Percentiles rank a stretch among this genome's conserved stretches.
These are phyloP conservation scores for Juglanconis sp. DNA, from an alignment of 2,329 filamentous ascomycete species.

Conservation along the genomic window DNA sequence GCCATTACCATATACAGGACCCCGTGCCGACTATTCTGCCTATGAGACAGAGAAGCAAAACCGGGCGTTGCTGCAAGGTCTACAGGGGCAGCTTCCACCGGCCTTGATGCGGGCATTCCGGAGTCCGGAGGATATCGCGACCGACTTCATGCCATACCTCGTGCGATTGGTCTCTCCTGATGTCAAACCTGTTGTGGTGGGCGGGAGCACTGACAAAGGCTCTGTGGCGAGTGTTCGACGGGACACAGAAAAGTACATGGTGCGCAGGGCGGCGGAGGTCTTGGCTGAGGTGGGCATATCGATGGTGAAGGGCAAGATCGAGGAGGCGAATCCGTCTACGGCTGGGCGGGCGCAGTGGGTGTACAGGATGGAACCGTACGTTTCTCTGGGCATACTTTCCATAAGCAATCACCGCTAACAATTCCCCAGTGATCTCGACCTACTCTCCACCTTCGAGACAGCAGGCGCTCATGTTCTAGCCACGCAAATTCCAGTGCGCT, in stretches of 20 bases:
- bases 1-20: slow-evolving; percentile 73
- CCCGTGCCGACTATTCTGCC: slow-evolving; percentile 77
- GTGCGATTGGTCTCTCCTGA: slow-evolving; percentile 81
- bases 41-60: slow-evolving; percentile 79
- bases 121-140: slow-evolving; percentile 71
- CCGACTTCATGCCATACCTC: slow-evolving; percentile 81
- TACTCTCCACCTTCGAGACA: slow-evolving; percentile 71
- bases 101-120: slow-evolving; percentile 74
- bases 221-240: slow-evolving; percentile 75
- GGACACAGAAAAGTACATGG: slow-evolving; percentile 77
- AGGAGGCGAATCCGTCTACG: slow-evolving; percentile 44
- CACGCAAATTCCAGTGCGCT: slow-evolving; percentile 73
- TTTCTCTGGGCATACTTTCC: slow-evolving; percentile 24
- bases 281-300: slow-evolving; percentile 79
- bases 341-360: slow-evolving; percentile 65
- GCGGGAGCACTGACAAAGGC: slow-evolving; percentile 60
- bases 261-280: slow-evolving; percentile 73
- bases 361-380: slow-evolving; percentile 92
- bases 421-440: slow-evolving; percentile 64
- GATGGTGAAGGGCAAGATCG: slow-evolving; percentile 78
- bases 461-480: slow-evolving; percentile 50
- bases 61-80: slow-evolving; percentile 65
- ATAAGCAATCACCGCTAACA: background rate
- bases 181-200: slow-evolving; percentile 82
- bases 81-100: slow-evolving; percentile 71